Evolutionary conservation across 306 rosid genomes (phyloP).

Genomic region (Quercus glauca): DNA sequence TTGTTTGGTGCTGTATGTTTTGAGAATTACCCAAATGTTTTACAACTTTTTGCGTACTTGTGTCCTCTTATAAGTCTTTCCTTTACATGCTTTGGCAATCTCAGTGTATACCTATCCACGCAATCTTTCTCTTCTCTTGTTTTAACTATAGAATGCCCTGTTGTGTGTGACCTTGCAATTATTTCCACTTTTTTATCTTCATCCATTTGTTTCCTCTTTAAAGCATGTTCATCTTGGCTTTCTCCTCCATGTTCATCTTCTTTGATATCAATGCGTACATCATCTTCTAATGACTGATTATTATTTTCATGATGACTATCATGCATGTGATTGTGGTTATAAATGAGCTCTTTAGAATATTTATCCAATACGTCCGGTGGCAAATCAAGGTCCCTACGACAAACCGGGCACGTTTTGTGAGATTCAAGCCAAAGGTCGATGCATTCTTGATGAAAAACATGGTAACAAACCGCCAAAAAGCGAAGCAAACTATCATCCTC

Average conservation of each 20-base stretch:
- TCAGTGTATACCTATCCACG: slow-evolving; percentile 44
- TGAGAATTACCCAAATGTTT: slow-evolving; percentile 37
- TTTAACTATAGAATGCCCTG: slow-evolving; percentile 67
- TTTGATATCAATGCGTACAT: slow-evolving; percentile 37
- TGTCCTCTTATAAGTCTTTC: slow-evolving; percentile 40
- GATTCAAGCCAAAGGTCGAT: slow-evolving; percentile 75
- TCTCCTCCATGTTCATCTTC: slow-evolving; percentile 13
- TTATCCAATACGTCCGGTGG: neutral
- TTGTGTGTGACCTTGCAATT: slow-evolving; percentile 56
- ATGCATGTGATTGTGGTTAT: neutral
- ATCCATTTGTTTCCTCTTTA: neutral
- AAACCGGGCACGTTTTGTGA: slow-evolving; percentile 78
- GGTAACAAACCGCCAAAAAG: slow-evolving; percentile 51
- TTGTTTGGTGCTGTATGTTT: slow-evolving; percentile 15
- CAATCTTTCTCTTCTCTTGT: slow-evolving; percentile 18
- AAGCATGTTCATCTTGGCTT: neutral
- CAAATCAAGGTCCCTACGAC: slow-evolving; percentile 56
- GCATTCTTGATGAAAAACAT: slow-evolving; percentile 77
- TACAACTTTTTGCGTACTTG: slow-evolving; percentile 41
- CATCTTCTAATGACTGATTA: neutral
- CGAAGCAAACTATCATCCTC: slow-evolving; percentile 57
- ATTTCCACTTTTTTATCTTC: neutral
- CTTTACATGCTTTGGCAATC: slow-evolving; percentile 43
- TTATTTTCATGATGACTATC: neutral
- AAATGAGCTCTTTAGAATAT: neutral